Base-by-base conservation (phyloP, 331 rosid genomes). In the Phaseolus coccineus region DNA sequence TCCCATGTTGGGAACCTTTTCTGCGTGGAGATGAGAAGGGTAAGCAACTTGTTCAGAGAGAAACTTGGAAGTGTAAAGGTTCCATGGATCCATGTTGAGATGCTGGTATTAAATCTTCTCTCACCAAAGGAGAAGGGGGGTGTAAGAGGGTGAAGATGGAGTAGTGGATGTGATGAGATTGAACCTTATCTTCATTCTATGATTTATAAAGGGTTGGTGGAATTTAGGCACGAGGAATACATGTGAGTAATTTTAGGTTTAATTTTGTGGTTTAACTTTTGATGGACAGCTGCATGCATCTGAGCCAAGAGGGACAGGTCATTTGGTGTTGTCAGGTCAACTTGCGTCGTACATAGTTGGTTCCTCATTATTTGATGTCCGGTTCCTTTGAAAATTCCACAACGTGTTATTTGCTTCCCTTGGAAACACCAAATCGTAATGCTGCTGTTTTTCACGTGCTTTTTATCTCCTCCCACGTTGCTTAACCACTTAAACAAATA, bases 41-140 rank as follows among this genome's bases (percentile, higher is more conserved):
- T 37, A 64, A 40, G 79, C 25, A 73, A 73, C 1, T 55, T 80
- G 84, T 9, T 82, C 89, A 51, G 93, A 88, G 68, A 88, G 82
- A 71, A 87, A 48, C 35, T 78, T 84, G 51, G 65, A 4, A 44
- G 81, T 3, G 11, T 25, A 24, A 0, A 74, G 25, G 51, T 59
- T 67, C 2, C 73, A 56, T 25, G 79, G 56, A 51, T 78, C 58
- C 68, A 19, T 66, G 61, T 62, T 58, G 16, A 57, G 61, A 27
- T 19, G 7, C 10, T 9, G 11, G 30, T 22, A 22, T 55, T 19
- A 6, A 40, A 40, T 6, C 11, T 16, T 6, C 11, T n/a, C 27
- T 53, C 7, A 1, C 27, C 6, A 53, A 56, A 0, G 50, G 40
- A n/a, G 70, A 64, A 63, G 28, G 39, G 15, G 46, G 46, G 14